Evolutionary conservation across 306 rosid species (phyloP).

Genomic region (Casuarina cunninghamiana): DNA sequence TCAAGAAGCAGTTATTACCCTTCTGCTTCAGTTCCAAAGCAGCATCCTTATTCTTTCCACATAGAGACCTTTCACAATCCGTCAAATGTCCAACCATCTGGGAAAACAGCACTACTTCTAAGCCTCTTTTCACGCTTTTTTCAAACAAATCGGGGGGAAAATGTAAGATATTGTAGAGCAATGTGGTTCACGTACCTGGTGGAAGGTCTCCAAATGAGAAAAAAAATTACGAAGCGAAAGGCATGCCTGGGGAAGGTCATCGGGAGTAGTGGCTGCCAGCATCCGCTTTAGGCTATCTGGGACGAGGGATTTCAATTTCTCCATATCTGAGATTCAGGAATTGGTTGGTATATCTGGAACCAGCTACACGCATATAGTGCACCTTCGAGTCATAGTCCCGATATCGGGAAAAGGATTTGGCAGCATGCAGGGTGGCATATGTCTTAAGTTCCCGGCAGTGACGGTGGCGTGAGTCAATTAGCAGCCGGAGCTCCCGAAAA

Average conservation of each 20-base stretch:
- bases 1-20: constrained; percentile 62
- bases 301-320: constrained; percentile 60
- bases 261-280: constrained; percentile 40
- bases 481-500: too few relatives aligned
- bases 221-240: constrained; percentile 58
- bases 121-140: background rate
- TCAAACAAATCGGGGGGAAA: background rate
- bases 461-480: too few relatives aligned
- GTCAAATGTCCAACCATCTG: constrained; percentile 62
- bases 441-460: too few relatives aligned
- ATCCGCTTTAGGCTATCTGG: constrained; percentile 56
- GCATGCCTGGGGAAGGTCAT: constrained; percentile 50
- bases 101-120: constrained; percentile 2
- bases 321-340: constrained; percentile 42
- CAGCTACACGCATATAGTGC: too few relatives aligned
- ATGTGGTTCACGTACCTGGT: constrained; percentile 40
- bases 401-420: too few relatives aligned
- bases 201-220: constrained; percentile 60
- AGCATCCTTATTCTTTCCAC: constrained; percentile 66
- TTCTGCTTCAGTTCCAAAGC: constrained; percentile 64
- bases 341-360: background rate
- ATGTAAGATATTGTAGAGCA: background rate
- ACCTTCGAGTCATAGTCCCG: too few relatives aligned
- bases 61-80: constrained; percentile 52
- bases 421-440: too few relatives aligned